Base-by-base conservation (phyloP, 2,329 filamentous ascomycete species). In the Xylariomycetidae sp. region DNA sequence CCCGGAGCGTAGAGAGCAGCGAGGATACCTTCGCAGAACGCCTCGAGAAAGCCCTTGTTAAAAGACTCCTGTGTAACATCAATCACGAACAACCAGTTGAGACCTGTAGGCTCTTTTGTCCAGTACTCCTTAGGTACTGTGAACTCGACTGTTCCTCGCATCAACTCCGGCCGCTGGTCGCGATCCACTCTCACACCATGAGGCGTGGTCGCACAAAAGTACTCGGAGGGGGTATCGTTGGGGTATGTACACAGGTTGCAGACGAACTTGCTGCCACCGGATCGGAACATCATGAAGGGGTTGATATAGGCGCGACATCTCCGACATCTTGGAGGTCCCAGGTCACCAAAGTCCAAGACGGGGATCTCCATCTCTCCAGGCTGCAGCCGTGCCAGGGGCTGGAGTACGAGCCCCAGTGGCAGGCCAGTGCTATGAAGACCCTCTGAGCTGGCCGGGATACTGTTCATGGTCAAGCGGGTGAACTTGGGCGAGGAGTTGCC, bases 171-270 rank as follows among this genome's bases (percentile, higher is more conserved):
- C 32, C 92, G 75, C 56, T 93, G 84, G 54, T 89, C 76, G 30
- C 92, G 78, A 60, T 98, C 92, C 31, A 94, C 79, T 37, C 92
- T 81, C 25, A 87, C 76, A 13, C 92, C 92, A 36, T 86, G 81
- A 4, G 86, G 86, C 50, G 86, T 90, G 17, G 86, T 87, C 13
- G 92, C 89, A 34, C 86, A 84, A 58, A 94, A 98, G 61, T 98
- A 98, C 55, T 95, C 90, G 1, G 85, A 64, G 0, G 87, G 70
- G 1, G 93, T 93, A 53, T 98, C 92, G 57, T 96, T 98, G 31
- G 92, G 88, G 58, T 96, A 94, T 15, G 85, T 92, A 65, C 92
- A 98, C 64, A 98, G 85, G 56, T 98, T 98, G 67, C 92, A 98
- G 32, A 95, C 87, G 57, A 95, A 93, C 58, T 94, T 95, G 64